Conservation (phyloP, 345 rosid genomes). For the Noccaea caerulescens region DNA sequence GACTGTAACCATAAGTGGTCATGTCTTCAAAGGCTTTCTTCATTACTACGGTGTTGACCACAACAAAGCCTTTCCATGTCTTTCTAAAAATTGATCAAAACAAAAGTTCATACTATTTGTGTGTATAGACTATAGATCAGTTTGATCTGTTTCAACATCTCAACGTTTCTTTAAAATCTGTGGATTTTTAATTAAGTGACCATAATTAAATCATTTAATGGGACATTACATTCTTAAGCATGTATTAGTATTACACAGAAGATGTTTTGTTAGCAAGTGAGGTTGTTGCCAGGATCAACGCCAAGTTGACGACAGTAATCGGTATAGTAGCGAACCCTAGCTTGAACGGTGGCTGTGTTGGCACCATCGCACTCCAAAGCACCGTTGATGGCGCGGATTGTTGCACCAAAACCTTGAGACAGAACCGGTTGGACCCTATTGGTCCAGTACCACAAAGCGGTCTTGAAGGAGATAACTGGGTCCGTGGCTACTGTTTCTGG, state of each 20-base stretch:
- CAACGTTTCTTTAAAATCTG: background rate
- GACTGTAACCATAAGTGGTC: constrained; percentile 81
- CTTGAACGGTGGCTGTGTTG: constrained; percentile 48
- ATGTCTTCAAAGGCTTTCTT: constrained; percentile 81
- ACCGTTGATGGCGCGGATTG: constrained; percentile 67
- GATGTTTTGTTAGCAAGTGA: constrained; percentile 52
- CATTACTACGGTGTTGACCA: constrained; percentile 69
- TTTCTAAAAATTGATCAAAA: constrained; percentile 32
- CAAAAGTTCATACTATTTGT: constrained; percentile 12
- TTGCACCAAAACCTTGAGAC: constrained; percentile 71
- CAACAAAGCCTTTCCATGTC: constrained; percentile 49
- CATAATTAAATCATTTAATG: background rate
- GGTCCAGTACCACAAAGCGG: constrained; percentile 80
- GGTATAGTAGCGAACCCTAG: constrained; percentile 53
- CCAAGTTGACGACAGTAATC: constrained; percentile 57
- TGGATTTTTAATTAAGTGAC: background rate
- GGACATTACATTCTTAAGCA: constrained; percentile 17
- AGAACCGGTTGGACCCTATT: constrained; percentile 53
- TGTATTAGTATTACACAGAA: constrained; percentile 10
- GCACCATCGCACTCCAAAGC: constrained; percentile 58
- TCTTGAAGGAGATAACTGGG: constrained; percentile 60
- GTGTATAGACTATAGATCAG: background rate
- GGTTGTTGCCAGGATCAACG: constrained; percentile 61
- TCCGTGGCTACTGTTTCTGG: constrained; percentile 68
- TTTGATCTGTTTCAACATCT: constrained; percentile 33